These are phyloP conservation scores for Sarocladium strictum DNA, from an alignment of 2,329 filamentous ascomycete genomes.

Conservation along the genomic window DNA sequence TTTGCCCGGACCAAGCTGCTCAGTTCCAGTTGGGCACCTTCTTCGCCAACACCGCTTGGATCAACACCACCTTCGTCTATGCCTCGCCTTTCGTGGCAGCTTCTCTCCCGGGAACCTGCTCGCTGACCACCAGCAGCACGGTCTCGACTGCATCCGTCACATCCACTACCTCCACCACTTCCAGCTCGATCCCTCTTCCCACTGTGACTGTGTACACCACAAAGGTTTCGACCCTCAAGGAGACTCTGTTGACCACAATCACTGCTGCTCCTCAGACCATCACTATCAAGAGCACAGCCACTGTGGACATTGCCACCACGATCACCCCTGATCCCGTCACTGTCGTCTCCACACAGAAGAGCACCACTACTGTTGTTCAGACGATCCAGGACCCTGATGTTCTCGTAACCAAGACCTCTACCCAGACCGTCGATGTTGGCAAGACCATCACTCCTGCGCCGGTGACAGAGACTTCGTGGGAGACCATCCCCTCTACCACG, in stretches of 20 bases:
- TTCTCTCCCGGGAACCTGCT: background rate
- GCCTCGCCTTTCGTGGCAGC: background rate
- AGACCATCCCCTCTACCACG: conserved; percentile 11
- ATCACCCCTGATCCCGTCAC: conserved; percentile 2
- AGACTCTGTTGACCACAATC: background rate
- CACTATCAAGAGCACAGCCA: background rate
- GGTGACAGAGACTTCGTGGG: conserved; percentile 17
- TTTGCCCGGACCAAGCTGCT: background rate
- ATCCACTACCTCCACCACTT: background rate
- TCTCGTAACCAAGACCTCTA: conserved; percentile 21
- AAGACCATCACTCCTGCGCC: conserved; percentile 24
- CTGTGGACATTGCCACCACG: background rate
- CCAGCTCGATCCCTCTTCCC: background rate
- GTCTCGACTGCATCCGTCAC: background rate
- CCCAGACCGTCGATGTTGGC: conserved; percentile 23
- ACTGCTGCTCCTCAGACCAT: background rate
- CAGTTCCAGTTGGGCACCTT: background rate
- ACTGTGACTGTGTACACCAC: background rate
- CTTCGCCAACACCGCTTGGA: background rate
- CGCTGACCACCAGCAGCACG: background rate
- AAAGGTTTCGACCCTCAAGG: background rate
- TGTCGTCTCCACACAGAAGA: background rate
- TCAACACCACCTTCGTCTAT: background rate
- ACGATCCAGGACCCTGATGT: conserved; percentile 12
- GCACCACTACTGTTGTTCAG: background rate